These are phyloP conservation scores for Coemansia sp. DNA, from an alignment of 192 early-diverging fungal genomes.

Conservation along the genomic window DNA sequence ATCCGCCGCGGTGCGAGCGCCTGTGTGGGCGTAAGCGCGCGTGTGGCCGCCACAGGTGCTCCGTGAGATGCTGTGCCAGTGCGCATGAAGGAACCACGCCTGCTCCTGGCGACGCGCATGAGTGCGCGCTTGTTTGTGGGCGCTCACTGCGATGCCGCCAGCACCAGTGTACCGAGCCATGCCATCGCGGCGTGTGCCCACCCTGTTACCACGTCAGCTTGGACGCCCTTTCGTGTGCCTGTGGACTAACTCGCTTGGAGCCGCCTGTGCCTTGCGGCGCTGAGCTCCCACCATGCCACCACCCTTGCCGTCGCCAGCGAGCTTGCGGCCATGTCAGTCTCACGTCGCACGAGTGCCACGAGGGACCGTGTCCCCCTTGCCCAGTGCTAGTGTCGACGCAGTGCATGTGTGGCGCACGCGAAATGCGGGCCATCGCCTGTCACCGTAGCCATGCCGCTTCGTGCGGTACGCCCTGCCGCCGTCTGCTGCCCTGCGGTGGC, in stretches of 20 bases:
- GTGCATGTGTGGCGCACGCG: constrained; percentile 79
- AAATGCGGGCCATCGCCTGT: constrained; percentile 81
- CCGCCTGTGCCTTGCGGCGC: constrained; percentile 90
- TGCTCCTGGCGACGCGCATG: constrained; percentile 51
- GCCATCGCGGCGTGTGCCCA: constrained; percentile 77
- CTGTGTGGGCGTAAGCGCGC: constrained; percentile 61
- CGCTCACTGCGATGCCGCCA: constrained; percentile 76
- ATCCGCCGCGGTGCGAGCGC: constrained; percentile 60
- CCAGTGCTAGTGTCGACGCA: constrained; percentile 70
- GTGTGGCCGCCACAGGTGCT: constrained; percentile 76
- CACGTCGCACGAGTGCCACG: constrained; percentile 81
- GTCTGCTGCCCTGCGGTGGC: constrained; percentile 62
- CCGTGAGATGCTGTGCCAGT: constrained; percentile 63
- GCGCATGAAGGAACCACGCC: constrained; percentile 21
- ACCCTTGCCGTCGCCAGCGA: constrained; percentile 67
- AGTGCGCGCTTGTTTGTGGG: constrained; percentile 70
- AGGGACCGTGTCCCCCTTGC: constrained; percentile 91
- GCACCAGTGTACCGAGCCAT: constrained; percentile 73
- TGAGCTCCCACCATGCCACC: constrained; percentile 68
- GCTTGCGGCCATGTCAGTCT: constrained; percentile 79
- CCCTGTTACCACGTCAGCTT: constrained; percentile 78
- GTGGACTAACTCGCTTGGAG: constrained; percentile 75
- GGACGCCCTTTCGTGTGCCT: constrained; percentile 83
- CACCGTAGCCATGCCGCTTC: constrained; percentile 63
- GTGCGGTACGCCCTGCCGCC: constrained; percentile 63